Base-by-base conservation (phyloP, 1,284 basidiomycete species). In the Melampsora medusae region DNA sequence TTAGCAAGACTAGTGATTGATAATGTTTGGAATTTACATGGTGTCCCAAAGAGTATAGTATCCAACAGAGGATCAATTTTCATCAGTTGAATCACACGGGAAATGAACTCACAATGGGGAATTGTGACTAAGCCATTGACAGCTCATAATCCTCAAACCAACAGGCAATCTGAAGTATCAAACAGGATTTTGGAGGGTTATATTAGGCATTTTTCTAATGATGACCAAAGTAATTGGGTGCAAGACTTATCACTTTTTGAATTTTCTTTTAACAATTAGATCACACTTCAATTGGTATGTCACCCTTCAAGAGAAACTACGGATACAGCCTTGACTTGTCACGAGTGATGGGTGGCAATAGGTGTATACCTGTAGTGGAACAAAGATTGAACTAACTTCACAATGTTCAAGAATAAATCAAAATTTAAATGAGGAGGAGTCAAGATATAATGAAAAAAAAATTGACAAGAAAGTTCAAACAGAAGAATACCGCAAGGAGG, bases 21-120 rank as follows among this genome's bases (percentile, higher is more conserved):
- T n/a, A n/a, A n/a, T n/a, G n/a, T n/a, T n/a, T n/a, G n/a, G n/a
- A n/a, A n/a, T n/a, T n/a, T n/a, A n/a, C n/a, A n/a, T n/a, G n/a
- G n/a, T n/a, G n/a, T n/a, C n/a, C n/a, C n/a, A n/a, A n/a, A n/a
- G n/a, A n/a, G n/a, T n/a, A n/a, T n/a, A n/a, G n/a, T n/a, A n/a
- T n/a, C n/a, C n/a, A n/a, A n/a, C n/a, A n/a, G n/a, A n/a, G 77
- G 83, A 81, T 33, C 31, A 19, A 31, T 62, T 62, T 62, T 62
- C 33, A 7, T 62, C 4, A 19, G 31, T 5, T 17, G 38, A 12
- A 62, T 62, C 10, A 31, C 60, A 2, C 1, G 6, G 2, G 7
- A 62, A 31, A 7, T 62, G 25, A 28, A 28, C 25, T 16, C 12
- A 4, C 7, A 28, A 25, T 17, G 22, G 2, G 60, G 60, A 1